Conservation (phyloP, 495 filamentous ascomycete genomes). For the Bathelium albidoporum region DNA sequence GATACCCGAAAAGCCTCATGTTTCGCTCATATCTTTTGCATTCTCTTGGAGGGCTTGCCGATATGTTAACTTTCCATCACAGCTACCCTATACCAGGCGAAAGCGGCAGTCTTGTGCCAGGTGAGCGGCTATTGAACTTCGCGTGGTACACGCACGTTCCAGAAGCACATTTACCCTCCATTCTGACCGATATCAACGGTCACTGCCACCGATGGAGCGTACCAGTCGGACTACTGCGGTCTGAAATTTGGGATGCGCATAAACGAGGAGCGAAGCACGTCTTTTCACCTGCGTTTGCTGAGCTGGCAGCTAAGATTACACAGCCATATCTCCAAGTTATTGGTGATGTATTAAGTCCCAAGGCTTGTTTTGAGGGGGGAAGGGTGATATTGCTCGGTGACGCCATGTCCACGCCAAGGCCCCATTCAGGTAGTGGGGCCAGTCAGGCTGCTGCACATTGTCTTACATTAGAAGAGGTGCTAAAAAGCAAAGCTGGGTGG, state of each 20-base stretch:
- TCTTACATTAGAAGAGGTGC: background rate
- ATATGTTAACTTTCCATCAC: background rate
- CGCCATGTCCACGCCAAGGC: background rate
- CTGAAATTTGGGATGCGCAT: constrained; percentile 35
- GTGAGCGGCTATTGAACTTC: constrained; percentile 41
- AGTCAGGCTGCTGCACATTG: background rate
- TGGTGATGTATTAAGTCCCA: constrained; percentile 31
- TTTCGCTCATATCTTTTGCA: too few species aligned
- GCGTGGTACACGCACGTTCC: constrained; percentile 37
- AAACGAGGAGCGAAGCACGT: constrained; percentile 28
- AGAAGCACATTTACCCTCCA: constrained; percentile 4
- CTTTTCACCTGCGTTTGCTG: constrained; percentile 41
- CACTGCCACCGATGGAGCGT: constrained; percentile 36
- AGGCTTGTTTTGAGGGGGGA: background rate
- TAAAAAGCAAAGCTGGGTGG: background rate
- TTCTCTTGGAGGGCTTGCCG: background rate
- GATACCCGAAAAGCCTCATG: too few species aligned
- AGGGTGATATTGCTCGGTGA: background rate
- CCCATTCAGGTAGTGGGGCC: background rate
- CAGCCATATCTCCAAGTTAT: constrained; percentile 45
- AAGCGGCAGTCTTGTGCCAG: constrained; percentile 35
- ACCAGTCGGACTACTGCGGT: constrained; percentile 35
- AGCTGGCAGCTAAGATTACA: constrained; percentile 36
- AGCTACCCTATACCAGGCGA: constrained; percentile 37
- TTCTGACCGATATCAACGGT: constrained; percentile 41